A percentile compares a stretch with the other conserved stretches of the same genome.
Evolutionary conservation across 2,329 filamentous ascomycete genomes (phyloP).

Genomic region (Decorospora gaudefroyi): DNA sequence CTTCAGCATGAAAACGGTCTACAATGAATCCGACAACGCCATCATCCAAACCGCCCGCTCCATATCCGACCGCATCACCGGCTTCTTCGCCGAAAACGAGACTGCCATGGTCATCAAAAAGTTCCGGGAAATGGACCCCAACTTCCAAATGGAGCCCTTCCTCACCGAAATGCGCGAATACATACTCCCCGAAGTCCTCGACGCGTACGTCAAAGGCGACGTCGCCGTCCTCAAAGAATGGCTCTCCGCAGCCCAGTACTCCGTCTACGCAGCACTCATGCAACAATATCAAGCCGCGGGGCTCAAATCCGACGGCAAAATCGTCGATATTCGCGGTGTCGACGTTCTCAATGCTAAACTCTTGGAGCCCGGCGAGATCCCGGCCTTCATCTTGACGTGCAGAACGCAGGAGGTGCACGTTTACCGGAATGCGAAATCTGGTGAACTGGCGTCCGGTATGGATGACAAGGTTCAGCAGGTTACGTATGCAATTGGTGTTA

Average conservation of each 20-base stretch:
- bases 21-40: slow-evolving; percentile 97
- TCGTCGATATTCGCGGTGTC: slow-evolving; percentile 92
- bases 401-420: slow-evolving; percentile 97
- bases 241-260: slow-evolving; percentile 95
- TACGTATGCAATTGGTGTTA: slow-evolving; percentile 96
- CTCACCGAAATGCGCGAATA: slow-evolving; percentile 95
- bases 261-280: slow-evolving; percentile 93
- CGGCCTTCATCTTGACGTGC: slow-evolving; percentile 96
- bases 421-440: slow-evolving; percentile 88
- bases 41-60: slow-evolving; percentile 89
- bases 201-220: slow-evolving; percentile 97
- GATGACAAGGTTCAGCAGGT: slow-evolving; percentile 98
- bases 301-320: slow-evolving; percentile 90
- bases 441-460: slow-evolving; percentile 91
- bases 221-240: slow-evolving; percentile 87
- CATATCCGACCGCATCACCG: slow-evolving; percentile 88
- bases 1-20: slow-evolving; percentile 82
- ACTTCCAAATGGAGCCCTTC: slow-evolving; percentile 94
- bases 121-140: slow-evolving; percentile 92
- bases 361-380: slow-evolving; percentile 82
- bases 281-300: slow-evolving; percentile 94
- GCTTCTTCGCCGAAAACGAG: slow-evolving; percentile 98
- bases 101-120: slow-evolving; percentile 97
- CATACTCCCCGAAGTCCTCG: slow-evolving; percentile 93
- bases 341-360: slow-evolving; percentile 82